phyloP scores from a whole-genome alignment of 2,329 filamentous ascomycete species.

The Pseudogymnoascus destructans region DNA sequence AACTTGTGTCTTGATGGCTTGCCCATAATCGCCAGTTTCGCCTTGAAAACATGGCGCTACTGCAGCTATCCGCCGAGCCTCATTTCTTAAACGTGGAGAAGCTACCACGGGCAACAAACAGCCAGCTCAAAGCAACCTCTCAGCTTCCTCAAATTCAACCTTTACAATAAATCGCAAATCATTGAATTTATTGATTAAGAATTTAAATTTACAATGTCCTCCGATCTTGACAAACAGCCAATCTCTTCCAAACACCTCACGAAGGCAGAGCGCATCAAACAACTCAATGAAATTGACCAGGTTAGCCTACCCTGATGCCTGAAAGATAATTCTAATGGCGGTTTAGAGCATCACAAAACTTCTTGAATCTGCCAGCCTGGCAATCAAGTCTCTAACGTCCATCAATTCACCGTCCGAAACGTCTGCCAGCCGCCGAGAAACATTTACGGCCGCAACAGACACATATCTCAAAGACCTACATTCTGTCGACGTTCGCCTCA shows the following conservation, averaged over 20 bases:
- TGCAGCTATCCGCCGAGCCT: constrained; percentile 11
- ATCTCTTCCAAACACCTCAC: constrained; percentile 37
- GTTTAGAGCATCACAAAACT: constrained; percentile 31
- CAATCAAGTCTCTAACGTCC: constrained; percentile 50
- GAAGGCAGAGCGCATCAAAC: constrained; percentile 63
- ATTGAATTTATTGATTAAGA: background rate
- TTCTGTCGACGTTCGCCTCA: constrained; percentile 59
- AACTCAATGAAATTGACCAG: constrained; percentile 67
- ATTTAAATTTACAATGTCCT: background rate
- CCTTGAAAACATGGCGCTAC: constrained; percentile 10
- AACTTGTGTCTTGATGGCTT: background rate
- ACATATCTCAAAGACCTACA: constrained; percentile 63
- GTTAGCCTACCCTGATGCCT: constrained; percentile 27
- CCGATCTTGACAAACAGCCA: background rate
- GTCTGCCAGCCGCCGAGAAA: constrained; percentile 23
- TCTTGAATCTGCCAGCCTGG: constrained; percentile 45
- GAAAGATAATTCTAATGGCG: background rate
- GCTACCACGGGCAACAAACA: background rate
- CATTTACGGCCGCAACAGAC: constrained; percentile 46
- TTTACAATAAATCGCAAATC: background rate
- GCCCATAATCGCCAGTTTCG: constrained; percentile 5
- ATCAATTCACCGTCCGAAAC: constrained; percentile 20
- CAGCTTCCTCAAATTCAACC: background rate
- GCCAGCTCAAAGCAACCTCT: background rate
- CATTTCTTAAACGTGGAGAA: constrained; percentile 10